These are phyloP conservation scores for Vitis hybrid DNA, from an alignment of 177 flowering plant species.

Conservation along the genomic window DNA sequence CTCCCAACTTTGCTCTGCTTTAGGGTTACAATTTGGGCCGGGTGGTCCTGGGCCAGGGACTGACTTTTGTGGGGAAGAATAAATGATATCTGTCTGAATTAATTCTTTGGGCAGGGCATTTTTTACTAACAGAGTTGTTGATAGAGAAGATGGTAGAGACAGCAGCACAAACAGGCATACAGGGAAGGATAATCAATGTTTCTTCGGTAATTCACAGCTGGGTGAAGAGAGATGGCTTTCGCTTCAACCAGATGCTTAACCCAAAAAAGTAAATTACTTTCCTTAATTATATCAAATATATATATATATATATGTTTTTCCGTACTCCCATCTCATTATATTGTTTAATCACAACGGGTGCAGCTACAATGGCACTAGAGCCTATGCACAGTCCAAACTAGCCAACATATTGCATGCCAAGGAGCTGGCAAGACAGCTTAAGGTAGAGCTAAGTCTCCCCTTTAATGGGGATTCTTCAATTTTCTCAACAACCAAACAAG, in stretches of 20 bases:
- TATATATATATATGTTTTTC: neutral
- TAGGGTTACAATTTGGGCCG: too few relatives aligned
- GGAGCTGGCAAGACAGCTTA: constrained; percentile 73
- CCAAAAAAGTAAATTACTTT: constrained; percentile 56
- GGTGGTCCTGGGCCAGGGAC: too few relatives aligned
- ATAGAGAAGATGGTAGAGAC: constrained; percentile 86
- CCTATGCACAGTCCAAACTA: constrained; percentile 87
- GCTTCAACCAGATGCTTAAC: constrained; percentile 54
- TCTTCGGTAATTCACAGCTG: constrained; percentile 90
- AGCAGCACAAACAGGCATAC: constrained; percentile 62
- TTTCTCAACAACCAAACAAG: neutral
- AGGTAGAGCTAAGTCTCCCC: constrained; percentile 37
- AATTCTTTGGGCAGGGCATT: constrained; percentile 69
- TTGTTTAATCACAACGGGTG: constrained; percentile 9
- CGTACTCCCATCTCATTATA: neutral
- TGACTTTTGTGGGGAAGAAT: too few relatives aligned
- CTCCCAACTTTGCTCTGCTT: neutral
- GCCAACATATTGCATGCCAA: constrained; percentile 84
- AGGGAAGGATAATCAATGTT: constrained; percentile 91
- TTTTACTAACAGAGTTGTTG: constrained; percentile 68
- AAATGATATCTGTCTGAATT: too few relatives aligned
- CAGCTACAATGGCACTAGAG: constrained; percentile 83
- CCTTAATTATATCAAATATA: neutral
- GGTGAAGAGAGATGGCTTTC: constrained; percentile 70
- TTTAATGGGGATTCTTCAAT: neutral